Percentiles rank a stretch among this genome's conserved stretches.
phyloP scores from a whole-genome alignment of 2,329 filamentous ascomycete genomes.

The Cladosporium cucumerinum region DNA sequence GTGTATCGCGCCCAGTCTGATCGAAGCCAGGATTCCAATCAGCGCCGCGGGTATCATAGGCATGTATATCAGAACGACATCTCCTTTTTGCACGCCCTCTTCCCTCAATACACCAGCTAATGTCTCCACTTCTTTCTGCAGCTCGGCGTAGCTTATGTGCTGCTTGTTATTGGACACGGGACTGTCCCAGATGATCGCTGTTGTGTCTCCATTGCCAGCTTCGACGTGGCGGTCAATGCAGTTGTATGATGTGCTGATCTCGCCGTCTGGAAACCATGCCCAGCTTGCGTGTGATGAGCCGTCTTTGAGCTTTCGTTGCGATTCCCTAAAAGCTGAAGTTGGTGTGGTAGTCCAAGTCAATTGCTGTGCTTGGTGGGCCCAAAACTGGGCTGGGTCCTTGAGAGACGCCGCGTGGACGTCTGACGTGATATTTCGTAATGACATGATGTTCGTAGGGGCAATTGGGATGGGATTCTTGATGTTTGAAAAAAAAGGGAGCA shows the following conservation, averaged over 20 bases:
- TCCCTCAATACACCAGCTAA: slow-evolving; percentile 78
- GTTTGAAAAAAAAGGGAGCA: background rate
- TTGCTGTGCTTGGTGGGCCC: slow-evolving; percentile 55
- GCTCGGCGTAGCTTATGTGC: slow-evolving; percentile 68
- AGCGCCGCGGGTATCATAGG: slow-evolving; percentile 90
- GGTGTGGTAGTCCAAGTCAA: slow-evolving; percentile 80
- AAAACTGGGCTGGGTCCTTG: slow-evolving; percentile 36
- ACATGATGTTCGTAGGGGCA: slow-evolving; percentile 4
- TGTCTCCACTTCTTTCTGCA: slow-evolving; percentile 76
- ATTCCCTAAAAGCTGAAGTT: slow-evolving; percentile 56
- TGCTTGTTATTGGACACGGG: slow-evolving; percentile 73
- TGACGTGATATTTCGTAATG: slow-evolving; percentile 33
- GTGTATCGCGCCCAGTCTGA: slow-evolving; percentile 81
- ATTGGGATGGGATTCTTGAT: background rate
- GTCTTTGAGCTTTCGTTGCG: slow-evolving; percentile 60
- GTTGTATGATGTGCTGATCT: slow-evolving; percentile 90
- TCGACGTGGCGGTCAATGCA: slow-evolving; percentile 86
- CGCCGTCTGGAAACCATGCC: slow-evolving; percentile 86
- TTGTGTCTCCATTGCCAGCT: slow-evolving; percentile 67
- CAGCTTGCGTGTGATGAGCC: slow-evolving; percentile 70
- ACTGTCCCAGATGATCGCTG: slow-evolving; percentile 83
- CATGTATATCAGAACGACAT: slow-evolving; percentile 93
- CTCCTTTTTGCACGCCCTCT: slow-evolving; percentile 76
- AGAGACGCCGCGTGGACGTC: slow-evolving; percentile 34
- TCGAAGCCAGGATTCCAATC: slow-evolving; percentile 79